Evolutionary conservation across 2,329 filamentous ascomycete genomes (phyloP), one percentile per base, ranked within the genome.

Genomic region (Sclerotinia trifoliorum): DNA sequence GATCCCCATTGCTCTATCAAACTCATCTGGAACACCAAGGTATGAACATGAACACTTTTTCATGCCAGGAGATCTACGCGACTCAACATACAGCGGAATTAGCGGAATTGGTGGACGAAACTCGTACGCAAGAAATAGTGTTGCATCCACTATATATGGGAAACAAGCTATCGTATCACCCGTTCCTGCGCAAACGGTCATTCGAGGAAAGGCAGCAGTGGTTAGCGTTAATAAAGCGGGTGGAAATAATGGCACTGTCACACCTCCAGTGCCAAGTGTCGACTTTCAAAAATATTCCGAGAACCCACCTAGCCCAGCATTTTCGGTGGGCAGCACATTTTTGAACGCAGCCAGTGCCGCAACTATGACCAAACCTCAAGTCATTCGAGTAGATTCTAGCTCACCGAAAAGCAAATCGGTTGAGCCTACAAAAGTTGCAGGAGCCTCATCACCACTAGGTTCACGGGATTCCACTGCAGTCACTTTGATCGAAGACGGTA

Each of bases 71-170:
- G 93, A 97, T 76, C 84, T 97, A 57, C 90, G 94, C 72, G 93
- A 96, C 80, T 97, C 93, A 8, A 94, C 93, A 17, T 97, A 94
- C 80, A 96, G 93, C 6, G 90, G 87, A 70, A 86, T 90, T 70
- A 85, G 83, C 44, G 60, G 6, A 7, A 39, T 62, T 39, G 60
- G 46, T 5, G 87, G 89, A 76, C 83, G 86, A 68, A 87, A 85
- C 0, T 90, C 87, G 0, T 87, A 84, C 70, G 87, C 86, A 49
- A 84, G 88, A 68, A 88, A 86, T 61, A 94, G 91, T 76, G 91
- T 98, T 71, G 94, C 93, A 4, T 97, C 94, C 1, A 97, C 94
- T 26, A 93, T 97, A 65, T 98, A 97, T 77, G 91, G 93, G 73
- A 94, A 94, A 81, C 93, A 96, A 75, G 93, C 92, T 21, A 88